Base-by-base conservation (phyloP, 805 yeast genomes). In the Grigorovia humatica region DNA sequence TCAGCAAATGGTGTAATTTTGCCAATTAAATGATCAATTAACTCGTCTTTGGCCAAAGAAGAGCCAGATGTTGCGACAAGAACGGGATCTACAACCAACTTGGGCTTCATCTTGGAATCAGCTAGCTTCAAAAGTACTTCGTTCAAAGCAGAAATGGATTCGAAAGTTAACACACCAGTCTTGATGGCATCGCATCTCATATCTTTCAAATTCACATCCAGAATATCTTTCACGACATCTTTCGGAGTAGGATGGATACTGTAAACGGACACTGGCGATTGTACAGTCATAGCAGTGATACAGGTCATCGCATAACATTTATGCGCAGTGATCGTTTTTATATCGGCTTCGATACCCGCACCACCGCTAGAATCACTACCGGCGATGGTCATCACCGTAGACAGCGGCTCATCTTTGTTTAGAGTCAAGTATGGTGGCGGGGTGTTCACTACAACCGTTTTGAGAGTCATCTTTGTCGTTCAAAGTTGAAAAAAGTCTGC, bases 291-390 rank as follows among this genome's bases (percentile, higher is more conserved):
- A 2, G 89, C 90, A 9, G 89, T 78, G 46, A 86, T 80, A 59
- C 89, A 83, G 0, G 90, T 84, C 65, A 83, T 68, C 0, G 86
- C 96, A 60, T 82, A 85, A 48, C 88, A 88, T 15, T 79, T 78
- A 59, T 84, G 86, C 1, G 85, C 85, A 2, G 85, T 74, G 51
- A 88, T 77, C 0, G 96, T 81, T 68, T 88, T 88, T 42, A 88
- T 63, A 63, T 88, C 96, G 0, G 96, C 96, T 65, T 88, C 96
- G 48, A 88, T 81, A 2, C 96, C 96, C 2, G 96, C 96, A 3
- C 96, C 96, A 2, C 96, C 96, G 11, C 91, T 83, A 45, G 82
- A 78, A 63, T 88, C 96, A 0, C 91, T 83, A 0, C 95, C 95
- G 1, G 88, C 88, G 45, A 76, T 67, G 0, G 77, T 73, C 51